Percentiles rank a stretch among this genome's conserved stretches.
Evolutionary conservation across 2,329 filamentous ascomycete genomes (phyloP).

Genomic region (Alternaria burnsii): DNA sequence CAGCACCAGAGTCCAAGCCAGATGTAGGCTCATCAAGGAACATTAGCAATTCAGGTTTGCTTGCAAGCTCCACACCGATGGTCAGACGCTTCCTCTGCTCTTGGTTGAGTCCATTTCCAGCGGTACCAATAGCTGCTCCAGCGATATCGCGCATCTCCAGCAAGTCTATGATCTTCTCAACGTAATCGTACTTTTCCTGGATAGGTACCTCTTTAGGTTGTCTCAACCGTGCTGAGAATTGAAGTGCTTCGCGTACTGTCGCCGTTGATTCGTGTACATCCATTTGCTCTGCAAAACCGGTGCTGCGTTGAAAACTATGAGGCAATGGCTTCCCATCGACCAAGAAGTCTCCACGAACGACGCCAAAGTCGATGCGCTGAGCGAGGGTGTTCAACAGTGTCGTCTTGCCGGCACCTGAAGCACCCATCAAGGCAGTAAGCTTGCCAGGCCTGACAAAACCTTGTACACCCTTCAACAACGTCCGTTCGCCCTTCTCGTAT

Average conservation of each 20-base stretch:
- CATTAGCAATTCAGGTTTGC: conserved; percentile 74
- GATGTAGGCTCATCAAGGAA: conserved; percentile 83
- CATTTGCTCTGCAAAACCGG: conserved; percentile 76
- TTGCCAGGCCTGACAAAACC: conserved; percentile 94
- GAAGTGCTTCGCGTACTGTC: conserved; percentile 71
- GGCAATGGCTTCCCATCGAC: conserved; percentile 52
- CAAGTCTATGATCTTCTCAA: conserved; percentile 69
- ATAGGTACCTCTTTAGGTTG: conserved; percentile 66
- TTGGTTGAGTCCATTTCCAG: conserved; percentile 61
- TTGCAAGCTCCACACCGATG: conserved; percentile 67
- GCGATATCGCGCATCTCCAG: conserved; percentile 72
- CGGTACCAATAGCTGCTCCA: conserved; percentile 69
- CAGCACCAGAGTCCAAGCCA: conserved; percentile 74
- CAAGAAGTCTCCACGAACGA: conserved; percentile 56
- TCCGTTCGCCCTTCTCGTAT: conserved; percentile 54
- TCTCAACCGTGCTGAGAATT: conserved; percentile 70
- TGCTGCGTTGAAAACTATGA: conserved; percentile 81
- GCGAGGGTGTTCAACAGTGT: conserved; percentile 49
- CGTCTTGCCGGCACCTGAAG: conserved; percentile 62
- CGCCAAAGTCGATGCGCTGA: conserved; percentile 56
- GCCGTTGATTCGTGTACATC: conserved; percentile 70
- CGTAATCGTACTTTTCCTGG: conserved; percentile 70
- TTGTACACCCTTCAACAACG: conserved; percentile 67
- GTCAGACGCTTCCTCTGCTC: conserved; percentile 74
- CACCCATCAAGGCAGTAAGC: conserved; percentile 79